Base-by-base conservation (phyloP, 2,329 filamentous ascomycete species). In the Kalaharituber pfeilii region DNA sequence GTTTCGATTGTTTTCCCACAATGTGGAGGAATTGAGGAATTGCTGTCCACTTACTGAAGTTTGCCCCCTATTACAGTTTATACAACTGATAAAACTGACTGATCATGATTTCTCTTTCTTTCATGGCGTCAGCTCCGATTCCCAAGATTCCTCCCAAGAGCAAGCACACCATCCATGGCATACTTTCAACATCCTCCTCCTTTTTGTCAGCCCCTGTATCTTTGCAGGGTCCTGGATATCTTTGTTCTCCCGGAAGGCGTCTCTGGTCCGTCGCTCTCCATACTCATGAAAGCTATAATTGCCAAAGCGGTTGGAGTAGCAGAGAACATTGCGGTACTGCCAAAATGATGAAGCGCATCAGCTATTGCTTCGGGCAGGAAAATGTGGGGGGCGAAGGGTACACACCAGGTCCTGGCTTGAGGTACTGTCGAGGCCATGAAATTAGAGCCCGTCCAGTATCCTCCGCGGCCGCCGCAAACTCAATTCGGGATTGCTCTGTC, bases 251-350 rank as follows among this genome's bases (percentile, higher is more conserved):
- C 83, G 78, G 70, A 96, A 98, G 3, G 86, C 82, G 73, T 96
- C 91, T 67, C 78, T 78, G 67, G 91, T 94, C 69, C 89, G 79
- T 66, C 91, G 82, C 70, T 81, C 84, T 53, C 91, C 88, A 70
- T 98, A 98, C 69, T 95, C 89, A 71, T 91, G 80, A 76, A 95
- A 98, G 72, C 96, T 98, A 75, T 96, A 98, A 63, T 84, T 80
- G 59, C 86, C 79, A 69, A 98, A 96, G 66, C 94, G 84, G 58
- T 77, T 75, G 59, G 86, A 81, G 69, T 91, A 84, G 63, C 88
- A 84, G 65, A 96, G 75, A 64, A 98, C 74, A 66, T 89, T 89
- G 62, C 91, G 88, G 71, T 94, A 96, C 88, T 94, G 60, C n/a
- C 25, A 52, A 36, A 27, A 22, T 1, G 42, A 18, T 13, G 33